Conservation (phyloP, 768 basidiomycete species). For the Boletus sp. region DNA sequence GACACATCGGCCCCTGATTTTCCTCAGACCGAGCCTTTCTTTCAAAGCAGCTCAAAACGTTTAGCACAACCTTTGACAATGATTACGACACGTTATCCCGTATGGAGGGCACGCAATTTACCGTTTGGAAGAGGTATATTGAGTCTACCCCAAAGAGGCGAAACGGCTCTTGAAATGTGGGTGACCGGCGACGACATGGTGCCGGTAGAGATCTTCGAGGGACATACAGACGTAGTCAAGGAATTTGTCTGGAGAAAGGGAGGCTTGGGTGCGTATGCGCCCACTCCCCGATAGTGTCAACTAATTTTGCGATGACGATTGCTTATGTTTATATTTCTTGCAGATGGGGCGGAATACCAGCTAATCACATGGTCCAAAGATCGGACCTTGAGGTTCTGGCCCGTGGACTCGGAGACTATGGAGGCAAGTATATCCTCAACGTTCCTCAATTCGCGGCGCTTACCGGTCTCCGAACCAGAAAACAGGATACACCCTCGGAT, state of each 20-base stretch:
- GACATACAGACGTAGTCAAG: slow-evolving; percentile 91
- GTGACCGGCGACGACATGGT: slow-evolving; percentile 28
- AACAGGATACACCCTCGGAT: slow-evolving; percentile 43
- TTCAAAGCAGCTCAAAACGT: slow-evolving; percentile 8
- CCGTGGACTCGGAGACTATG: slow-evolving; percentile 67
- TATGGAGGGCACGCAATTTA: slow-evolving; percentile 90
- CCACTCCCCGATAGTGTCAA: neutral
- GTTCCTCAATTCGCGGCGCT: slow-evolving; percentile 1
- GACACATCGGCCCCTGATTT: slow-evolving; percentile 20
- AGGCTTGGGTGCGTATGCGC: slow-evolving; percentile 41
- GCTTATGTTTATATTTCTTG: neutral
- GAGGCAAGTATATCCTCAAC: slow-evolving; percentile 41
- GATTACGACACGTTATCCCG: slow-evolving; percentile 80
- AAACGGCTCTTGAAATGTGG: slow-evolving; percentile 84
- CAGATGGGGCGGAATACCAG: slow-evolving; percentile 55
- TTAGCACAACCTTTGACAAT: slow-evolving; percentile 40
- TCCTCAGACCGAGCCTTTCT: slow-evolving; percentile 3
- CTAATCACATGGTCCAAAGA: slow-evolving; percentile 86
- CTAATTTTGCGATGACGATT: neutral
- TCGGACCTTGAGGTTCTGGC: slow-evolving; percentile 88
- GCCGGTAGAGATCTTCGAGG: slow-evolving; percentile 76
- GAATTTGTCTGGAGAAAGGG: slow-evolving; percentile 95
- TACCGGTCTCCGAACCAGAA: slow-evolving; percentile 34
- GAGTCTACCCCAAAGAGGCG: slow-evolving; percentile 84
- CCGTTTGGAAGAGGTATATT: slow-evolving; percentile 91